Conservation (phyloP, 768 basidiomycete genomes). For the Tylopilus vinaceipallidus region DNA sequence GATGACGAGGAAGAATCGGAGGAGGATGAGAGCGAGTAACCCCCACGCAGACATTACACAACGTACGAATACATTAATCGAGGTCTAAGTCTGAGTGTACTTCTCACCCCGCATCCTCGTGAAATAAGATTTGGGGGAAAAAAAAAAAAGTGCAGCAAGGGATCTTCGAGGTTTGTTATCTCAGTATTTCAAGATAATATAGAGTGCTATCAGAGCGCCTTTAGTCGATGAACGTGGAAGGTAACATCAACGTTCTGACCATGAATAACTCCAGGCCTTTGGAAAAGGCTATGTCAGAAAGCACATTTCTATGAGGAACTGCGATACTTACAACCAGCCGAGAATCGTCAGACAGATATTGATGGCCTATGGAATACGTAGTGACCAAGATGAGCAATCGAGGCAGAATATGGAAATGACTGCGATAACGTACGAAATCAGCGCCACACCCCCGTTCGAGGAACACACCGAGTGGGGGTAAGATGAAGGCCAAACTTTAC, state of each 20-base stretch:
- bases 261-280: constrained; percentile 79
- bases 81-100: not conserved
- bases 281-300: constrained; percentile 14
- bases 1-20: not conserved
- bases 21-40: constrained; percentile 17
- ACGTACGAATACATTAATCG: constrained; percentile 4
- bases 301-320: not conserved
- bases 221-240: constrained; percentile 10
- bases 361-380: constrained; percentile 42
- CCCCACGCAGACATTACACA: constrained; percentile 7
- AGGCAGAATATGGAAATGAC: not conserved
- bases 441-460: constrained; percentile 80
- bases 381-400: not conserved
- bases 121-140: not conserved
- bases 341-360: constrained; percentile 79
- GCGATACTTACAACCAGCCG: constrained; percentile 66
- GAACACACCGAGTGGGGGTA: constrained; percentile 87
- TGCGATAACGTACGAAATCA: constrained; percentile 57
- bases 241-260: constrained; percentile 32
- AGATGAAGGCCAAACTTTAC: constrained; percentile 59
- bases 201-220: constrained; percentile 51
- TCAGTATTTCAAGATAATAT: constrained; percentile 78
- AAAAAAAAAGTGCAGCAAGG: no score
- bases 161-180: not conserved
- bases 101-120: not conserved